Base-by-base conservation (phyloP, 164 flowering plant species). In the Taxillus chinensis region DNA sequence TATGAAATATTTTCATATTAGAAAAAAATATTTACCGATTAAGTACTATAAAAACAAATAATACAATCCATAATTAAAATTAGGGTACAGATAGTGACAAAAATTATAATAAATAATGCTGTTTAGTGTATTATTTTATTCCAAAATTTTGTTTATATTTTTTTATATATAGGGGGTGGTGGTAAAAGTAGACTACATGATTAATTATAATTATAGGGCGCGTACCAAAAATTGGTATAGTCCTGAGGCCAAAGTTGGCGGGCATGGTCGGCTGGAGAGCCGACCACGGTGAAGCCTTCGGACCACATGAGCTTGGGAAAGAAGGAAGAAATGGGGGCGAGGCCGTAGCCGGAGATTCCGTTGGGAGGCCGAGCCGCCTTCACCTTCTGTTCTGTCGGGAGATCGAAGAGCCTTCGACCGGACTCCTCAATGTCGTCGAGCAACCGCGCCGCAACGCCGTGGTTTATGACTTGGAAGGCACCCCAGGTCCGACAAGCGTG, bases 401-500 rank as follows among this genome's bases (percentile, higher is more conserved):
- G 81, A 2, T 80, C 68, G 77, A 92, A 92, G 7, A 92, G 82
- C 7, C 70, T 67, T 13, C 62, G 62, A 0, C 70, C 74, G 2
- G 71, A 59, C 7, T 59, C 3, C 75, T 86, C 89, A n/a, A 87
- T 62, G 55, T 62, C 54, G 2, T 73, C 69, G 3, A 92, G 74
- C 39, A 90, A 73, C 3, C 42, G 12, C 48, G 48, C 41, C 10
- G 87, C 68, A 15, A 90, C 38, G 3, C 88, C 86, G 66, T 92
- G 98, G 73, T 86, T 84, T 0, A 60, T 68, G 51, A 88, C 68
- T 66, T 90, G 98, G 71, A 92, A 90, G 0, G 66, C 87, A 8
- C 98, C 97, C 95, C 96, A 90, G 7, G 78, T 75, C 62, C 75
- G 76, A 77, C 96, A 88, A 72, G 97, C 98, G 68, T 68, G 67